Conservation (phyloP, 2,329 filamentous ascomycete species). For the Tolypocladium ovalisporum region DNA sequence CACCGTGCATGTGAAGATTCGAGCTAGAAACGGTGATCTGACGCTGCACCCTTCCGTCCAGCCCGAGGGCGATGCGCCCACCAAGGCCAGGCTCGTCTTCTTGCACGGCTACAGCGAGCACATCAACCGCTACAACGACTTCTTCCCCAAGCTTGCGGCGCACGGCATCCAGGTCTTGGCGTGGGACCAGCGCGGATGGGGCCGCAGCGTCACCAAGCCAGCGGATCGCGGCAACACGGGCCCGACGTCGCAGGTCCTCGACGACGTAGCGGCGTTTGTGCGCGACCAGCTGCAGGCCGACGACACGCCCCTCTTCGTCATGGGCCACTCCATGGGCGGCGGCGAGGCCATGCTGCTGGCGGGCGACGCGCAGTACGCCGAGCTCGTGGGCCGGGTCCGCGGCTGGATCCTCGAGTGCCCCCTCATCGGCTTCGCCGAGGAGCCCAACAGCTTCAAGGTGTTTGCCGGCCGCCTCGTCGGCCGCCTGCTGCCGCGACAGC, state of each 20-base stretch:
- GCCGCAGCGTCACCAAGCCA: conserved; percentile 52
- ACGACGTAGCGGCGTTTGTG: conserved; percentile 71
- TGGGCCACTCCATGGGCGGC: conserved; percentile 89
- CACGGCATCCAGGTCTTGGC: conserved; percentile 65
- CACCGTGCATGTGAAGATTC: not conserved
- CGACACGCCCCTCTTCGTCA: conserved; percentile 59
- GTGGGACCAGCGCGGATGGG: conserved; percentile 88
- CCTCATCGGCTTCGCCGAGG: conserved; percentile 62
- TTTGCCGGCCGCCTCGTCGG: conserved; percentile 56
- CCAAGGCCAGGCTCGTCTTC: conserved; percentile 65
- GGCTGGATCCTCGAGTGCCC: conserved; percentile 72
- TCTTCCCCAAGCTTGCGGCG: conserved; percentile 60
- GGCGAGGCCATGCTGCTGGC: conserved; percentile 58
- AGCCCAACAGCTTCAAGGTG: conserved; percentile 54
- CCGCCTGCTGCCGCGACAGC: conserved; percentile 53
- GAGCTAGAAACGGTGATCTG: not conserved
- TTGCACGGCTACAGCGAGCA: conserved; percentile 89
- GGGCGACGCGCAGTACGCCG: conserved; percentile 36
- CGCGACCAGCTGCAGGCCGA: conserved; percentile 41
- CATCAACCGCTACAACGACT: conserved; percentile 61
- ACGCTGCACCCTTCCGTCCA: conserved; percentile 12
- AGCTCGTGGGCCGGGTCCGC: conserved; percentile 48
- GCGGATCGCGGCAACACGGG: conserved; percentile 63
- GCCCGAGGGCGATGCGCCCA: conserved; percentile 35
- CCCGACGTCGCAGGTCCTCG: conserved; percentile 58